Conservation (phyloP, 768 basidiomycete genomes). For the Boletus patriciae region DNA sequence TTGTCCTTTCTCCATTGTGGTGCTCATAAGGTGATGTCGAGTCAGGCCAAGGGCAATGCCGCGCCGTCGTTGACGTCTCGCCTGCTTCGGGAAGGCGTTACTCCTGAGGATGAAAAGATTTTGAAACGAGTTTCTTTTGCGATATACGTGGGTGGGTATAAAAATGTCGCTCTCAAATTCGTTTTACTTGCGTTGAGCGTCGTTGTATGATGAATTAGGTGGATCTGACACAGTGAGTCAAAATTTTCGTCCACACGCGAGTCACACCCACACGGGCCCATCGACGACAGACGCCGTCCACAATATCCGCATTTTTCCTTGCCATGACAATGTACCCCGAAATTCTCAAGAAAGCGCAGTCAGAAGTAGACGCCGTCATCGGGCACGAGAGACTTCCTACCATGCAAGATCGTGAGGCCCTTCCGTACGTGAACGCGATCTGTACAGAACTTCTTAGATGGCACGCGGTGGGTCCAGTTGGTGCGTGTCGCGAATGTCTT, state of each 20-base stretch:
- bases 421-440: too few species aligned
- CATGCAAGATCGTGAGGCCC: too few species aligned
- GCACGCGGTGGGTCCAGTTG: too few species aligned
- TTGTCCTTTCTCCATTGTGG: background rate
- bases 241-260: conserved; percentile 21
- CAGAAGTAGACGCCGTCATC: too few species aligned
- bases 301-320: conserved; percentile 16
- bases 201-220: conserved; percentile 20
- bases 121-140: too few species aligned
- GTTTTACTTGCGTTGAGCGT: background rate
- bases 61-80: too few species aligned
- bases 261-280: background rate
- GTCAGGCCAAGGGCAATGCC: background rate
- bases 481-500: too few species aligned
- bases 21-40: background rate
- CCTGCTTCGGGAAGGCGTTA: too few species aligned
- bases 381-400: too few species aligned
- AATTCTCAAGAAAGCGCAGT: background rate
- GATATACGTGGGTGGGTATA: too few species aligned
- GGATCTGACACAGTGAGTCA: conserved; percentile 12
- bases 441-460: too few species aligned
- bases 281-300: conserved; percentile 16
- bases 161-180: background rate
- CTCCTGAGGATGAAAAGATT: too few species aligned
- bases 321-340: conserved; percentile 13